These are phyloP conservation scores for Aspergillus ostianus DNA, from an alignment of 495 filamentous ascomycete species.

Conservation along the genomic window DNA sequence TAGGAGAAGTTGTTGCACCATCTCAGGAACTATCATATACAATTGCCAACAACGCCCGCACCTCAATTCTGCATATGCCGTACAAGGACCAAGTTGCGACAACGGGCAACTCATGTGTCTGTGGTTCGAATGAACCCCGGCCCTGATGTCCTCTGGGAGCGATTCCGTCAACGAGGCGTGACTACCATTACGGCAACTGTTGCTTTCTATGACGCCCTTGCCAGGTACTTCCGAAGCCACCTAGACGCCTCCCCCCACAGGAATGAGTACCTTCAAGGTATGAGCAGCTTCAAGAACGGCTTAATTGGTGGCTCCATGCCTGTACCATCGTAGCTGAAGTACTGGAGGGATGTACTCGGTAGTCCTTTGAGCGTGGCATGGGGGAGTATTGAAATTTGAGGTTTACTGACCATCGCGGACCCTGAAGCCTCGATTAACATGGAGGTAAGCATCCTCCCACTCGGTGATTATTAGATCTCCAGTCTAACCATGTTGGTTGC, in stretches of 20 bases:
- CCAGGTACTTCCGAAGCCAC: neutral
- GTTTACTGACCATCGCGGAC: neutral
- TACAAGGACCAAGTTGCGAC: too few species aligned
- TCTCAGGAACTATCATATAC: too few species aligned
- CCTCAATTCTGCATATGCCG: too few species aligned
- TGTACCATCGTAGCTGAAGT: neutral
- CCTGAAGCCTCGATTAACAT: neutral
- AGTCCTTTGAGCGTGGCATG: neutral
- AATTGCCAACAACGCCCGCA: too few species aligned
- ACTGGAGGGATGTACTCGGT: neutral
- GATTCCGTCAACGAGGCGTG: neutral
- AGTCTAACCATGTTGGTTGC: neutral
- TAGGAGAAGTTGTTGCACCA: too few species aligned
- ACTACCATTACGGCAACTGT: neutral
- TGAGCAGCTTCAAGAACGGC: neutral
- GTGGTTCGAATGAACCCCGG: neutral
- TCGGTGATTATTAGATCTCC: neutral
- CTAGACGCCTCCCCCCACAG: neutral
- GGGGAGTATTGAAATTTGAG: neutral
- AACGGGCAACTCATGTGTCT: neutral
- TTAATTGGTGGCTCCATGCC: neutral
- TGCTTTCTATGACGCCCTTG: neutral
- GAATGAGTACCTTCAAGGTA: neutral
- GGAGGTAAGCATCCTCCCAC: neutral
- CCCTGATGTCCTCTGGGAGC: neutral